Evolutionary conservation across 768 basidiomycete genomes (phyloP), one percentile per base, ranked within the genome.

Genomic region (Chalciporus chontae): DNA sequence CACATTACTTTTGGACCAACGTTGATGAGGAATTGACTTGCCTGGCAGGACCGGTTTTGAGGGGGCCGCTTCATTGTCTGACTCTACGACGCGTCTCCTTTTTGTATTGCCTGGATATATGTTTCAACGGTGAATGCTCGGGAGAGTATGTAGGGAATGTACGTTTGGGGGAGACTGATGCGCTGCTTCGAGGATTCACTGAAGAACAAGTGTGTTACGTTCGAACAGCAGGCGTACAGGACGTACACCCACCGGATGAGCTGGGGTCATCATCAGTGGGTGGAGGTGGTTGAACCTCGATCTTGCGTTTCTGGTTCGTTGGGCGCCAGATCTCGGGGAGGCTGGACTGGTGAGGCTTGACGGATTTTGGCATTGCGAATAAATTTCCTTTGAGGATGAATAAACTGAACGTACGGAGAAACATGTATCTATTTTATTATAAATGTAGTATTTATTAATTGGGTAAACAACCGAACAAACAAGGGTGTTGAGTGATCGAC

Each of bases 301-400:
- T 47, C 32, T 52, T 60, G 14, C 53, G 60, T 52, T 66, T 62
- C 56, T 68, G 75, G 71, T 66, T 76, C 68, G 78, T 79, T 58
- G 69, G 72, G 9, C 73, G 75, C 87, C 87, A 92, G 72, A 89
- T 75, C 47, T 90, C 86, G 49, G 79, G 75, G 34, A 93, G 77
- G 59, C 73, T 90, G n/a, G 88, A 74, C 64, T 93, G 90, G 50
- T 89, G 87, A 7, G 84, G 64, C 67, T 87, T 90, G n/a, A 62
- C 56, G 24, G 76, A 75, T 55, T 76, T 77, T 0, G 90, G 86
- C 85, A 90, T 87, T 50, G 76, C 73, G 48, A 90, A 81, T 54
- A 90, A 91, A 61, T 80, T 87, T 32, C 83, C 88, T 91, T 53
- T 8, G 32, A 29, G 47, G 19, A 27, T 3, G 42, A 21, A 27